phyloP scores from a whole-genome alignment of 257 asterid genomes.

The Cinchona pubescens region DNA sequence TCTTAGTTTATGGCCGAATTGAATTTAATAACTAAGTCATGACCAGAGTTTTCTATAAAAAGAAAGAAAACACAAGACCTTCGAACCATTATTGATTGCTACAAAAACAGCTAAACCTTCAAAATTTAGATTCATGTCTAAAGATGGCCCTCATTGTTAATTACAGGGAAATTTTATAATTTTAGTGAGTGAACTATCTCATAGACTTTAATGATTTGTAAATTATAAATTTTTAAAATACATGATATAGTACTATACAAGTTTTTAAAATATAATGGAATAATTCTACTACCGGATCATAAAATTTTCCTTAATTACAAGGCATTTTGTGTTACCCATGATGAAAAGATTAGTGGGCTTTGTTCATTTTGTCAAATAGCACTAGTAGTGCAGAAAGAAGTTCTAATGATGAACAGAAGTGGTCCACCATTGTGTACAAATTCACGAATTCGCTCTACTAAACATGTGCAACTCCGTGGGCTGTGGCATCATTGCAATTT shows the following conservation, averaged over 20 bases:
- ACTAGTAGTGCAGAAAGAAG: slow-evolving; percentile 17
- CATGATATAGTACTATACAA: too few relatives aligned
- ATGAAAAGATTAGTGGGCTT: slow-evolving; percentile 16
- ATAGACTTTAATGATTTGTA: too few relatives aligned
- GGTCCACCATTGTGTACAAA: not conserved
- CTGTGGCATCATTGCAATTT: slow-evolving; percentile 1
- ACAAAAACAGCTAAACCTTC: not conserved
- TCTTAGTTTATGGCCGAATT: too few relatives aligned
- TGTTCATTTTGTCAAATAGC: slow-evolving; percentile 6
- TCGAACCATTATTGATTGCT: slow-evolving; percentile 3
- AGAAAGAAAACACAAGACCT: not conserved
- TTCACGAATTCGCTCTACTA: not conserved
- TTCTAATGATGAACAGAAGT: not conserved
- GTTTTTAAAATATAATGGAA: too few relatives aligned
- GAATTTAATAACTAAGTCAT: too few relatives aligned
- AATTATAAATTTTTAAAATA: too few relatives aligned
- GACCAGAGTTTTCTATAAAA: too few relatives aligned
- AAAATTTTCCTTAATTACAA: too few relatives aligned
- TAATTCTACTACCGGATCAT: too few relatives aligned
- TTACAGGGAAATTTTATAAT: too few relatives aligned
- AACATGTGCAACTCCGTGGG: not conserved
- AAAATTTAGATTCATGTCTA: not conserved
- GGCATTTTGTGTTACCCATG: slow-evolving; percentile 6
- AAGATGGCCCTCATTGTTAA: slow-evolving; percentile 5
- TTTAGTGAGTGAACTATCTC: too few relatives aligned